Base-by-base conservation (phyloP, 23 red algal genomes). In the Gracilaria vermiculophylla region DNA sequence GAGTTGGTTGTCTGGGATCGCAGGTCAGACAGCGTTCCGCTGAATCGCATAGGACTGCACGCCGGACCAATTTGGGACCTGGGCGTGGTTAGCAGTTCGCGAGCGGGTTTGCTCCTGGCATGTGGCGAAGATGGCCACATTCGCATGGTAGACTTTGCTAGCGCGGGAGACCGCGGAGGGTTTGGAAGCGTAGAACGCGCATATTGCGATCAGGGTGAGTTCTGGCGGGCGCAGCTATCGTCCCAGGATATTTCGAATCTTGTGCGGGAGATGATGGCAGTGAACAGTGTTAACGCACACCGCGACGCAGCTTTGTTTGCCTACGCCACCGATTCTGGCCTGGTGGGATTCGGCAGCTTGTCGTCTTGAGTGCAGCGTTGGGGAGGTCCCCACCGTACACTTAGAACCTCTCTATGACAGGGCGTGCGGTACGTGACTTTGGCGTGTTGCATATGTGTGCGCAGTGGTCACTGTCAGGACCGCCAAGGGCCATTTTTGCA, bases 1-100 rank as follows among this genome's bases (percentile, higher is more conserved):
- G 87, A 91, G 43, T 12, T 91, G 43, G 54, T 43, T 34, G 35
- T 81, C 17, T 91, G 87, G 87, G 87, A 91, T 52, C 64, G 87
- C 29, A 69, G 87, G 45, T 64, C 56, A 4, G 75, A 60, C 13
- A 62, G 48, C 15, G 32, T 64, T n/a, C 87, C 87, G 56, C 51
- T 91, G 2, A 91, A 72, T 42, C 87, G 87, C n/a, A 60, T 70
- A 25, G 72, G 45, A 51, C 34, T 91, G 17, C 87, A 91, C 67
- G 39, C 54, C 21, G 87, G 87, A 6, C 52, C 56, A 11, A 74
- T 91, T 15, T 91, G 87, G 87, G 87, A 81, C 27, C 28, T 81
- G 25, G 57, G 87, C 36, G 87, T 91, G 10, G 87, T 91, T 21
- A 80, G 56, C 47, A 70, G 61, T 57, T 70, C 75, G 7, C 54